Base-by-base conservation (phyloP, 768 basidiomycete genomes). In the Termitomyces sp. region DNA sequence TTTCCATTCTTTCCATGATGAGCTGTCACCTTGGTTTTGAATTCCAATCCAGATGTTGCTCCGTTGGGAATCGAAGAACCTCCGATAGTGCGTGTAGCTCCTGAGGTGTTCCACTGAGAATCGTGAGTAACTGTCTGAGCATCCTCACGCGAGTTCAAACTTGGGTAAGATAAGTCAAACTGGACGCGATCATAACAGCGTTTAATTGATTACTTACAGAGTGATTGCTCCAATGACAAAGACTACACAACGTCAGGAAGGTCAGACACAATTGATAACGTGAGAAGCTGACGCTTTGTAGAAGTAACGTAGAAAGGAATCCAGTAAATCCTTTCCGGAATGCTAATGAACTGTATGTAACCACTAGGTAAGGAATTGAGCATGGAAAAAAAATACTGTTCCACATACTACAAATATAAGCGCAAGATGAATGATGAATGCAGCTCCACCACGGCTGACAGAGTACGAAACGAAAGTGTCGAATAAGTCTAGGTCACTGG, bases 221-320 rank as follows among this genome's bases (percentile, higher is more conserved):
- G 61, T 63, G 44, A 65, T 62, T n/a, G 64, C 58, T 7, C 60
- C 55, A 26, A 63, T 50, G 30, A 65, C 59, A 38, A 62, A 65
- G 23, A 65, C 64, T 65, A 32, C 30, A 14, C 2, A n/a, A 55
- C 26, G 36, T 50, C n/a, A 56, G 16, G 32, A 30, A 4, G 40
- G 35, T 6, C 18, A 23, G 16, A 16, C 30, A 6, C 20, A 10
- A 23, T 4, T 12, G 26, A 10, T 23, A 40, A 41, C n/a, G 6
- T 13, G 38, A 36, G 46, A 56, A 16, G 32, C 49, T 40, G 16
- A 65, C 64, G 40, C 36, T 65, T 65, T 10, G 56, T 58, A 4
- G 64, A 59, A 16, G 50, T 56, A 8, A 60, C 44, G 1, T 65
- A 57, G 50, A 65, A 65, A 10, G 64, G 64, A 32, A 65, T 50